Percentiles rank a stretch among this genome's conserved stretches.
Conservation (phyloP, 768 basidiomycete species). For the Sarcomyxa edulis region DNA sequence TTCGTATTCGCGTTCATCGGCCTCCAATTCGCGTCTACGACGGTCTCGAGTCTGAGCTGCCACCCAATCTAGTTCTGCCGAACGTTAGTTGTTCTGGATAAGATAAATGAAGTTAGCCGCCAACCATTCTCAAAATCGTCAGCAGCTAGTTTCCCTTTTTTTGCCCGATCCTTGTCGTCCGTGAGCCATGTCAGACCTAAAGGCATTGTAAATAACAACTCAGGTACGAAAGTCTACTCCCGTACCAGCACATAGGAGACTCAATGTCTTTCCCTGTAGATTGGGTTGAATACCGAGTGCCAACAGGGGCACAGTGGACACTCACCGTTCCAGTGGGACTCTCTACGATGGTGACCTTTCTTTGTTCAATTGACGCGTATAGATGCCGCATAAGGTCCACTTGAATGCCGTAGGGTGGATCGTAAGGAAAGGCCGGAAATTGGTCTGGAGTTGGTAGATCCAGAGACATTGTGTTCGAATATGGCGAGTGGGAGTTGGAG, state of each 20-base stretch:
- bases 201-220: no score
- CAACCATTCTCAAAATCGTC: constrained; percentile 27
- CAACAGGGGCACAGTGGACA: not conserved
- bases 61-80: constrained; percentile 69
- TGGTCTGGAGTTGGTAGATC: constrained; percentile 54
- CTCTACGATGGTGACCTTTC: constrained; percentile 77
- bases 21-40: constrained; percentile 60
- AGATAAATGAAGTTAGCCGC: constrained; percentile 6
- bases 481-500: no score
- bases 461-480: constrained; percentile 3
- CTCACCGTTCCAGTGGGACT: constrained; percentile 86
- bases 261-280: constrained; percentile 79
- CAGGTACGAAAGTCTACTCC: no score
- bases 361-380: constrained; percentile 71
- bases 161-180: constrained; percentile 65
- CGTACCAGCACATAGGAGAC: constrained; percentile 75
- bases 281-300: not conserved
- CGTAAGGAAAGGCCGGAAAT: constrained; percentile 83
- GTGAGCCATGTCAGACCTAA: constrained; percentile 68
- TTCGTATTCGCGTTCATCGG: constrained; percentile 59
- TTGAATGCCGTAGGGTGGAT: constrained; percentile 81
- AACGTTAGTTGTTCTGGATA: constrained; percentile 1
- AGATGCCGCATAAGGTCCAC: constrained; percentile 83
- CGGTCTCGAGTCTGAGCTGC: constrained; percentile 64
- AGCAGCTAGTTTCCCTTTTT: constrained; percentile 54